Base-by-base conservation (phyloP, 2,329 filamentous ascomycete species). In the Neoarthrinium moseri region DNA sequence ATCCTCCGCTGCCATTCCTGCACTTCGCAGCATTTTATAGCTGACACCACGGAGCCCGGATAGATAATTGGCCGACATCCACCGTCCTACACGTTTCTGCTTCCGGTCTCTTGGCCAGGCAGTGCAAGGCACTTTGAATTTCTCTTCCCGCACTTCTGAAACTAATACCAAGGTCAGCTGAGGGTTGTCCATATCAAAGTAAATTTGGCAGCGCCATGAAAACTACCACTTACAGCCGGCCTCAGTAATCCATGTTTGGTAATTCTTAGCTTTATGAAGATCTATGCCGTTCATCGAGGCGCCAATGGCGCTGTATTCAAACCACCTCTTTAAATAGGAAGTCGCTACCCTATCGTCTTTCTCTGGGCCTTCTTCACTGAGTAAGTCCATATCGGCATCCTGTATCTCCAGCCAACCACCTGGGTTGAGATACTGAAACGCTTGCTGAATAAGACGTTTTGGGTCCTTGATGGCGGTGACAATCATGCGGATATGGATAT, bases 401-500 rank as follows among this genome's bases (percentile, higher is more conserved):
- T 46, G 45, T 5, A 43, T 22, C 27, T 43, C 40, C 12, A 43
- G 32, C 40, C 40, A 43, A 2, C 40, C 40, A n/a, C 40, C 40
- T n/a, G 40, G 40, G 10, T 21, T 43, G 26, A 43, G 15, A 13
- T 13, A 30, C 13, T 43, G 13, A 24, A 22, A 43, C 11, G 40
- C 40, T 15, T 43, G 40, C 21, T 34, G 18, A 12, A 43, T 22
- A 5, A 43, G 27, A n/a, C 40, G 27, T n/a, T 43, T 22, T 7
- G 40, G 26, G 20, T 43, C 30, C 4, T 29, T 15, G 13, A 43
- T 43, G 6, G 40, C 40, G 13, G 40, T 30, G 7, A 43, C 17
- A n/a, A 43, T 34, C 40, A 43, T 43, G 11, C 40, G 18, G 20
- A 43, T 30, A 20, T 43, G 40, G 11, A 43, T 15, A 24, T 43